Base-by-base conservation (phyloP, 2,329 filamentous ascomycete species). In the Sclerotinia glacialis region DNA sequence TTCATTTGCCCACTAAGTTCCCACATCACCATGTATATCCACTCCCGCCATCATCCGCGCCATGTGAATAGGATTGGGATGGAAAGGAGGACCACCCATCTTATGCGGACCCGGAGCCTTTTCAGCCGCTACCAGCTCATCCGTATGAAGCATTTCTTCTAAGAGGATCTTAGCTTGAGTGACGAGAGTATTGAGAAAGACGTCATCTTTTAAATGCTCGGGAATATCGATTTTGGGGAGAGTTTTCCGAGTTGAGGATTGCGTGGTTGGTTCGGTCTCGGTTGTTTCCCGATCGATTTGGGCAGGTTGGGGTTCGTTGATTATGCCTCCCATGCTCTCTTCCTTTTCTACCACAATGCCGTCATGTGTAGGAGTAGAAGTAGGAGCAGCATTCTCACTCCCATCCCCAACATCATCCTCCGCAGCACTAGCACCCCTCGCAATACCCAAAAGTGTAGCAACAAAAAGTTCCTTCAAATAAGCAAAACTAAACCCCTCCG, bases 401-500 rank as follows among this genome's bases (percentile, higher is more conserved):
- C 84, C 74, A 82, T 84, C 79, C 84, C 84, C 69, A 87, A 85
- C 63, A 80, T 78, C 46, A 83, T 79, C 67, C 86, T 71, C 56
- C 31, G 81, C 78, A 18, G 75, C 74, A 3, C 77, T 74, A 47
- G 71, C 60, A 60, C 67, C 66, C 59, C 69, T 63, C 46, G 69
- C 87, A 66, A 89, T 83, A 2, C 82, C 81, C 40, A 90, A 78
- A 54, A 90, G 74, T 3, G 84, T 81, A 2, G 86, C 85, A 1
- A 90, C 84, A 74, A 90, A 90, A 0, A 86, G 84, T 74, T 90
- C 88, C 73, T 90, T 87, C 74, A 90, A 82, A 72, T 90, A 90
- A 0, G 87, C 88, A 73, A 90, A 90, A 70, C 85, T 88, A 75
- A 90, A 90, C 8, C 81, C 82, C 49, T 85, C 78, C 0, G 86